phyloP scores from a whole-genome alignment of 805 yeast genomes.

The Metschnikowia colocasiae region DNA sequence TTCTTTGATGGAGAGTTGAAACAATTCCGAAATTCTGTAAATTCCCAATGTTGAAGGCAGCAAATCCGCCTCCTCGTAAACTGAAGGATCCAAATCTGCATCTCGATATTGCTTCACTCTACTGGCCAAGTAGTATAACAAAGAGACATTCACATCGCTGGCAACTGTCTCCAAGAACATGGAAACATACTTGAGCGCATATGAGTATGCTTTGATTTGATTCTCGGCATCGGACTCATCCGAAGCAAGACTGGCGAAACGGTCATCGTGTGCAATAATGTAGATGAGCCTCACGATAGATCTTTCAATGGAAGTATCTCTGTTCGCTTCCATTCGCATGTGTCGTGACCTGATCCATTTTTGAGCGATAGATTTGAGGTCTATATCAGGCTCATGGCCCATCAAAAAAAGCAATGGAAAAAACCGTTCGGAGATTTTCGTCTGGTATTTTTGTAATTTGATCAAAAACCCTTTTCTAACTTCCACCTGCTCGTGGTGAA shows the following conservation, averaged over 20 bases:
- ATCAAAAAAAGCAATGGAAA: slow-evolving; percentile 65
- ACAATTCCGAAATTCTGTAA: slow-evolving; percentile 68
- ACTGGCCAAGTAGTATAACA: slow-evolving; percentile 71
- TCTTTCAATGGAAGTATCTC: slow-evolving; percentile 56
- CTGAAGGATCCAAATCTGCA: slow-evolving; percentile 33
- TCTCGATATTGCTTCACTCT: slow-evolving; percentile 78
- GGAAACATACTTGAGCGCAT: slow-evolving; percentile 56
- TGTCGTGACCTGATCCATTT: slow-evolving; percentile 72
- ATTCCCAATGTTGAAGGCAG: slow-evolving; percentile 38
- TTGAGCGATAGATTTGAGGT: slow-evolving; percentile 46
- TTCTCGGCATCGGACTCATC: slow-evolving; percentile 11
- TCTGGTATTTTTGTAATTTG: slow-evolving; percentile 46
- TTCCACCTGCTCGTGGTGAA: slow-evolving; percentile 61
- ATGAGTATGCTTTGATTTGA: slow-evolving; percentile 37
- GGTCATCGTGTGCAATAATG: slow-evolving; percentile 71
- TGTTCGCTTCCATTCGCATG: slow-evolving; percentile 29
- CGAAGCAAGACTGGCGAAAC: slow-evolving; percentile 45
- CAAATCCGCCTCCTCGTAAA: slow-evolving; percentile 22
- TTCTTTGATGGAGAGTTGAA: slow-evolving; percentile 62
- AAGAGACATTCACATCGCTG: slow-evolving; percentile 61
- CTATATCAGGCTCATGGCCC: slow-evolving; percentile 68
- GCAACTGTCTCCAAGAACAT: slow-evolving; percentile 61
- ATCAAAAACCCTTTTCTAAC: slow-evolving; percentile 54
- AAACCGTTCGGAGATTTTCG: slow-evolving; percentile 59
- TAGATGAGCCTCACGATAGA: slow-evolving; percentile 65